Percentiles rank a stretch among this genome's conserved stretches.
Conservation (phyloP, 805 yeast genomes). For the Lipomyces mesembrius region DNA sequence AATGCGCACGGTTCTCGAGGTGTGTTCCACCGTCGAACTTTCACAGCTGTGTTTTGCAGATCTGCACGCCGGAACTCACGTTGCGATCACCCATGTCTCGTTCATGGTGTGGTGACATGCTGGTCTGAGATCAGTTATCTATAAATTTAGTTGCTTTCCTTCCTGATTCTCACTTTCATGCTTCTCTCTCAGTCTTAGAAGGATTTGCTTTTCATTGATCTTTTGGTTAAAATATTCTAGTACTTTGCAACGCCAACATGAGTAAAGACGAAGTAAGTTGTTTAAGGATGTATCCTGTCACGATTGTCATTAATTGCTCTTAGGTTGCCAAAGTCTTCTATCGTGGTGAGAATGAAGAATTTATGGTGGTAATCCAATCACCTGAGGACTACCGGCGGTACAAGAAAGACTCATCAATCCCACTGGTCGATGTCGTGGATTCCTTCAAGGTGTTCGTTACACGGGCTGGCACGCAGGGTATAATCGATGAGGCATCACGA, state of each 20-base stretch:
- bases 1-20: background rate
- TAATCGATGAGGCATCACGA: constrained; percentile 71
- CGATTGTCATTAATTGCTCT: background rate
- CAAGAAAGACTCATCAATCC: constrained; percentile 55
- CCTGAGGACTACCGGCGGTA: constrained; percentile 55
- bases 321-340: constrained; percentile 29
- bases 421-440: constrained; percentile 66
- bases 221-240: background rate
- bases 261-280: background rate
- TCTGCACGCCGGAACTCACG: background rate
- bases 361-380: constrained; percentile 66
- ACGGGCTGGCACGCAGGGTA: constrained; percentile 70
- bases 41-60: background rate
- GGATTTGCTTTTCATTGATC: background rate
- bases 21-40: background rate
- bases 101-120: background rate
- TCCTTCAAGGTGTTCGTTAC: constrained; percentile 67
- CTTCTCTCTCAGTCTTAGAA: background rate
- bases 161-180: background rate
- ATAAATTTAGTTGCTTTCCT: background rate
- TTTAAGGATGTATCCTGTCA: background rate
- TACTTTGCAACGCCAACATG: background rate
- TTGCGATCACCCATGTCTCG: background rate
- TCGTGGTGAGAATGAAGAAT: constrained; percentile 68
- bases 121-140: background rate